phyloP scores from a whole-genome alignment of 2,329 filamentous ascomycete genomes.

The Zopfia rhizophila region DNA sequence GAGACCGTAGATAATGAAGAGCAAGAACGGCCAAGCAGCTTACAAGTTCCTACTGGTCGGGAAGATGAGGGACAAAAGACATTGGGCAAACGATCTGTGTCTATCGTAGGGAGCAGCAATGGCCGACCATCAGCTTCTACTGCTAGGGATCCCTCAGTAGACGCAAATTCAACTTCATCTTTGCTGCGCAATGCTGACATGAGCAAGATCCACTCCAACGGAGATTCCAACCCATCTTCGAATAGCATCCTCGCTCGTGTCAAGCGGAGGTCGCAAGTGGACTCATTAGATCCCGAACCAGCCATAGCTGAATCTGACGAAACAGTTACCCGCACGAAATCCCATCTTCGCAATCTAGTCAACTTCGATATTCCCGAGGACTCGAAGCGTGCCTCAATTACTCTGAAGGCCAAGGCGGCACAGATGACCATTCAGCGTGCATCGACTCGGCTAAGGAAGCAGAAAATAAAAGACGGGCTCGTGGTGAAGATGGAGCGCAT shows the following conservation, averaged over 20 bases:
- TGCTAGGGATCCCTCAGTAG: constrained; percentile 42
- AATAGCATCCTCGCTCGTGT: constrained; percentile 42
- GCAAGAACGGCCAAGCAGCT: constrained; percentile 41
- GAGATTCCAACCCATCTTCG: constrained; percentile 29
- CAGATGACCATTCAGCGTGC: constrained; percentile 51
- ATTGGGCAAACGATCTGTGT: constrained; percentile 40
- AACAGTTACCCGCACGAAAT: constrained; percentile 36
- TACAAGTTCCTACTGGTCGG: constrained; percentile 37
- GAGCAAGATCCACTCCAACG: constrained; percentile 38
- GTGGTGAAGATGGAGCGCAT: constrained; percentile 75
- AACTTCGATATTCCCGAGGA: constrained; percentile 56
- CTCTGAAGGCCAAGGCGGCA: constrained; percentile 51
- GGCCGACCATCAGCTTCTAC: constrained; percentile 33
- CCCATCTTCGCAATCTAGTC: constrained; percentile 49
- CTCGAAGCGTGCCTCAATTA: constrained; percentile 48
- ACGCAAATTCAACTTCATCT: constrained; percentile 49
- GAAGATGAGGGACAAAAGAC: constrained; percentile 27
- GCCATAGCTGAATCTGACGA: constrained; percentile 17
- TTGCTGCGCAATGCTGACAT: constrained; percentile 48
- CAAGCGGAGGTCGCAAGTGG: constrained; percentile 38
- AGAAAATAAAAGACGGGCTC: constrained; percentile 64
- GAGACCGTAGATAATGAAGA: constrained; percentile 19
- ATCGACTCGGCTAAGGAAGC: constrained; percentile 49
- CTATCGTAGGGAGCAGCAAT: constrained; percentile 39
- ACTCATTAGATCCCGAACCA: constrained; percentile 22